phyloP scores from a whole-genome alignment of 2,329 filamentous ascomycete species.

The Dendrostoma leiphaemia region DNA sequence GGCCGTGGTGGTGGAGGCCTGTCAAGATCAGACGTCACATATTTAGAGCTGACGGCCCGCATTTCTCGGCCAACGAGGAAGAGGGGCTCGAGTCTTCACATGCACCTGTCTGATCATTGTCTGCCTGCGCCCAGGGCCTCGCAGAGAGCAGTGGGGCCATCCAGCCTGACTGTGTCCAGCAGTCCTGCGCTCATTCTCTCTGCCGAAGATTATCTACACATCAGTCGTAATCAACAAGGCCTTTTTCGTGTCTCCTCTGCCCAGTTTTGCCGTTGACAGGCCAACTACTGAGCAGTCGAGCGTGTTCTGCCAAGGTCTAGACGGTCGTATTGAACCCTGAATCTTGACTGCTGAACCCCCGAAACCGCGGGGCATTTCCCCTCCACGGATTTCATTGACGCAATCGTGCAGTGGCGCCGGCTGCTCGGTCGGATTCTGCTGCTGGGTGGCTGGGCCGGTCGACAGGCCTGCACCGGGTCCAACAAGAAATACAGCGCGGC shows the following conservation, averaged over 20 bases:
- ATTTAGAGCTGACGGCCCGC: slow-evolving; percentile 17
- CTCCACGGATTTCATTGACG: slow-evolving; percentile 1
- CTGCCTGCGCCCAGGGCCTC: background rate
- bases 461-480: too few species aligned
- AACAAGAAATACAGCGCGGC: too few species aligned
- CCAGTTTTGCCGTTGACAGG: too few species aligned
- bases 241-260: too few species aligned
- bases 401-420: background rate
- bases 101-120: background rate
- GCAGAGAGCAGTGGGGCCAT: background rate
- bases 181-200: background rate
- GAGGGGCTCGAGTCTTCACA: background rate
- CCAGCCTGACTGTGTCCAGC: background rate
- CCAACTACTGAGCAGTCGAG: too few species aligned
- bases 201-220: too few species aligned
- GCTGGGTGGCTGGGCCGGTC: background rate
- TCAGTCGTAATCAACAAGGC: too few species aligned
- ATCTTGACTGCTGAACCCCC: too few species aligned
- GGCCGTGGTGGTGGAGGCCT: background rate
- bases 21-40: slow-evolving; percentile 1
- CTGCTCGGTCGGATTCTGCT: background rate
- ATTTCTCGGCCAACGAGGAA: background rate
- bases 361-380: background rate
- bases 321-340: too few species aligned
- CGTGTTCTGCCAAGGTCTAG: background rate